These are phyloP conservation scores for Nannizzia gypsea DNA, from an alignment of 2,329 filamentous ascomycete genomes.

Conservation along the genomic window DNA sequence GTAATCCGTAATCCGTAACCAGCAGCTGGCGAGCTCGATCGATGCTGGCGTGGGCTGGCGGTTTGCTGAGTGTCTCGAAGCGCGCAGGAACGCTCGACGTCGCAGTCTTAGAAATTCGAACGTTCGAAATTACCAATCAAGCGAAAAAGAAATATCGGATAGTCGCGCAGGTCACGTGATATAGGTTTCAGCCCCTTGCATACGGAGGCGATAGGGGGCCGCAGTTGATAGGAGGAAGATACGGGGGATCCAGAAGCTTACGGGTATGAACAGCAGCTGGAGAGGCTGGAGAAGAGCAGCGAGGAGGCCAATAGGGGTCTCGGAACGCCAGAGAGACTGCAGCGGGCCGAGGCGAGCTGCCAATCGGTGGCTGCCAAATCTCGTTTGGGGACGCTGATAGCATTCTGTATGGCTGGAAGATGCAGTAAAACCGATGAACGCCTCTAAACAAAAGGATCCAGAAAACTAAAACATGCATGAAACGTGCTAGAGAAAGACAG, in stretches of 20 bases:
- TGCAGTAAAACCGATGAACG: background rate
- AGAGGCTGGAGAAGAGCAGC: background rate
- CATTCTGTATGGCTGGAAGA: background rate
- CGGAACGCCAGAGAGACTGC: background rate
- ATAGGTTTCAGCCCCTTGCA: background rate
- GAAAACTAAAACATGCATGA: conserved; percentile 2
- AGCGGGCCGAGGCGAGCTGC: background rate
- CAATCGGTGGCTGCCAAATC: background rate
- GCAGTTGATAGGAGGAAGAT: no score
- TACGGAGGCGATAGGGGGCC: no score
- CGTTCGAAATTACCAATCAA: conserved; percentile 4
- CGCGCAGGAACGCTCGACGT: no score
- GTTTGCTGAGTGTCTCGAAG: no score
- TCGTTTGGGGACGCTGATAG: background rate
- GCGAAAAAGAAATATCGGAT: background rate
- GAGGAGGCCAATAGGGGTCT: background rate
- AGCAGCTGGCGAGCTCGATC: no score
- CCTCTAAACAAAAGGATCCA: background rate
- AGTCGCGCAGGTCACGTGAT: conserved; percentile 1
- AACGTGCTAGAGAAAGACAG: background rate
- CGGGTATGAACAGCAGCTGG: no score
- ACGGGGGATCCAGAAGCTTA: no score
- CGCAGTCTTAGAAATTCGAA: conserved; percentile 2
- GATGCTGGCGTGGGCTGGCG: no score
- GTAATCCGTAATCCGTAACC: no score